A percentile compares a stretch with the other conserved stretches of the same genome.
These are phyloP conservation scores for Coemansia sp. DNA, from an alignment of 192 early-diverging fungal species.

Conservation along the genomic window DNA sequence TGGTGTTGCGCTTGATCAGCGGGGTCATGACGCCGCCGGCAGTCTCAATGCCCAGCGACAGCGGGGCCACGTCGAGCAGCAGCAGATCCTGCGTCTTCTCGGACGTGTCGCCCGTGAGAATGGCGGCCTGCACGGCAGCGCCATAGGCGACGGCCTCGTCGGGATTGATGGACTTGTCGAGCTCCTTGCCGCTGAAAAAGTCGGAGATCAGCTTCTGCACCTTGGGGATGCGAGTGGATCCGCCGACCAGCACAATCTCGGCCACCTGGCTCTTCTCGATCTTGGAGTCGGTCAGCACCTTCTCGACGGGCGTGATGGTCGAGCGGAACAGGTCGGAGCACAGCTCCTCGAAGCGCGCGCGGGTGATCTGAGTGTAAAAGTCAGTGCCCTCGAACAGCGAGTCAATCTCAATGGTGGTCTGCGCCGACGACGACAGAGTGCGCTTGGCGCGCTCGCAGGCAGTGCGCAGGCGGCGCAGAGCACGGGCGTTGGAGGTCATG, in stretches of 20 bases:
- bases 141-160: conserved; percentile 99
- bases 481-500: conserved; percentile 81
- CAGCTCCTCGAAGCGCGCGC: conserved; percentile 98
- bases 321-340: conserved; percentile 93
- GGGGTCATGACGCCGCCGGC: conserved; percentile 98
- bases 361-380: conserved; percentile 97
- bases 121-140: conserved; percentile 97
- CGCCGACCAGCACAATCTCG: conserved; percentile 96
- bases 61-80: conserved; percentile 92
- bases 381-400: conserved; percentile 96
- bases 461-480: conserved; percentile 94
- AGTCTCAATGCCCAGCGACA: conserved; percentile 97
- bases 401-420: conserved; percentile 93
- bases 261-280: conserved; percentile 85
- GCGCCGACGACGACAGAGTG: conserved; percentile 87
- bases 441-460: conserved; percentile 98
- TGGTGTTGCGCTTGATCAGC: conserved; percentile 97
- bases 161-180: conserved; percentile 98
- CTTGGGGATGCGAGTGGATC: conserved; percentile 99
- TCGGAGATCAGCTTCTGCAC: conserved; percentile 96
- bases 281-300: conserved; percentile 94
- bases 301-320: conserved; percentile 94
- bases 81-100: conserved; percentile 95
- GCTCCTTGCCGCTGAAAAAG: conserved; percentile 99
- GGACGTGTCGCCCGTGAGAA: conserved; percentile 92